A percentile compares a stretch with the other conserved stretches of the same genome.
Conservation (phyloP, 164 flowering plant genomes). For the Akebia trifoliata region DNA sequence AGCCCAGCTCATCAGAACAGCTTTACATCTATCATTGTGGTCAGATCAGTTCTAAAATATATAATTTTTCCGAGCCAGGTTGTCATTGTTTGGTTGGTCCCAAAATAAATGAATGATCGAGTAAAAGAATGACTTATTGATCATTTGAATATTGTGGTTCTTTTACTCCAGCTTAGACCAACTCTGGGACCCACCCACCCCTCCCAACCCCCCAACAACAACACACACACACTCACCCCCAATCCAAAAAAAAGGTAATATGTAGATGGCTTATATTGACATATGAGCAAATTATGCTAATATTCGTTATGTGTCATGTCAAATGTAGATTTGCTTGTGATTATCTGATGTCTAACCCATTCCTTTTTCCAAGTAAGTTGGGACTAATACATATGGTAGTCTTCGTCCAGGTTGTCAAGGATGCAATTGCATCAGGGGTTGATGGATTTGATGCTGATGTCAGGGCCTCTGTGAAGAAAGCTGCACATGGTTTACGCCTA, state of each 20-base stretch:
- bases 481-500: slow-evolving; percentile 87
- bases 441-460: slow-evolving; percentile 81
- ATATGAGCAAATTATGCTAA: neutral
- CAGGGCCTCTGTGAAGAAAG: slow-evolving; percentile 66
- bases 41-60: no score
- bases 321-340: neutral
- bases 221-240: neutral
- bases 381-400: neutral
- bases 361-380: no score
- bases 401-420: slow-evolving; percentile 66
- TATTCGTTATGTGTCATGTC: neutral
- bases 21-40: no score
- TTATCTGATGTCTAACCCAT: neutral
- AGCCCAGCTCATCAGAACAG: no score
- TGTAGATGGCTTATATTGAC: slow-evolving; percentile 1
- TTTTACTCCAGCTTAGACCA: no score
- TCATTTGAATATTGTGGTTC: no score
- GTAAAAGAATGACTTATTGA: no score
- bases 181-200: no score
- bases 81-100: no score
- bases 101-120: no score
- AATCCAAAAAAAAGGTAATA: neutral
- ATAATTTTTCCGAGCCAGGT: no score
- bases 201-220: no score
- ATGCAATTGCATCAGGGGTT: slow-evolving; percentile 75